phyloP scores from a whole-genome alignment of 345 rosid genomes.

The Luvunga scandens region DNA sequence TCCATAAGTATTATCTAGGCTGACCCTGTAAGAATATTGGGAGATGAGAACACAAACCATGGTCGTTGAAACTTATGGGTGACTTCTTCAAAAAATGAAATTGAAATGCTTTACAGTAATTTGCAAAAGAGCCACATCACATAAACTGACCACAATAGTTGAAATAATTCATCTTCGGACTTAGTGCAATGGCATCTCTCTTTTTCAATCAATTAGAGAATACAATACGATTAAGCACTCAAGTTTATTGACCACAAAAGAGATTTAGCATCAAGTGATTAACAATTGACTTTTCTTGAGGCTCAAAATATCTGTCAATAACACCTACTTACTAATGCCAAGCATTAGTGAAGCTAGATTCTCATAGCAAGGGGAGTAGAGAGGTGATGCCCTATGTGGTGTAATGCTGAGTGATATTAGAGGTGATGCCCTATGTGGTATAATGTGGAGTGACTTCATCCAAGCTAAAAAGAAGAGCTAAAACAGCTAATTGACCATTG shows the following conservation, averaged over 20 bases:
- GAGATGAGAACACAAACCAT: not conserved
- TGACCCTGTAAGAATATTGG: not conserved
- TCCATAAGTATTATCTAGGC: conserved; percentile 14
- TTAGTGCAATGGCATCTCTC: not conserved
- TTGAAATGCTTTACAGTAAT: not conserved
- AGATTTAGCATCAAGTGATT: not conserved
- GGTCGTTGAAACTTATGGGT: not conserved
- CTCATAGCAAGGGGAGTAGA: not conserved
- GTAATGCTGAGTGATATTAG: not conserved
- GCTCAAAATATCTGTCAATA: not conserved
- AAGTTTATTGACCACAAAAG: not conserved
- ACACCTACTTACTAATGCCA: not conserved
- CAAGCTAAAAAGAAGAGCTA: not conserved
- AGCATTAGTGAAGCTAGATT: not conserved
- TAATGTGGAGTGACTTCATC: not conserved
- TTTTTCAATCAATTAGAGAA: not conserved
- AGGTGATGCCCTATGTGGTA: not conserved
- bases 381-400: not conserved
- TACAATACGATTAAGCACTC: not conserved
- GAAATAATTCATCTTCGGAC: not conserved
- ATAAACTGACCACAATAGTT: not conserved
- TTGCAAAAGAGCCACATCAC: not conserved
- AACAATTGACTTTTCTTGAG: not conserved
- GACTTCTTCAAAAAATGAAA: not conserved
- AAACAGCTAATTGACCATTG: not conserved